Conservation (phyloP, 1,284 basidiomycete genomes). For the Serendipita sp. region DNA sequence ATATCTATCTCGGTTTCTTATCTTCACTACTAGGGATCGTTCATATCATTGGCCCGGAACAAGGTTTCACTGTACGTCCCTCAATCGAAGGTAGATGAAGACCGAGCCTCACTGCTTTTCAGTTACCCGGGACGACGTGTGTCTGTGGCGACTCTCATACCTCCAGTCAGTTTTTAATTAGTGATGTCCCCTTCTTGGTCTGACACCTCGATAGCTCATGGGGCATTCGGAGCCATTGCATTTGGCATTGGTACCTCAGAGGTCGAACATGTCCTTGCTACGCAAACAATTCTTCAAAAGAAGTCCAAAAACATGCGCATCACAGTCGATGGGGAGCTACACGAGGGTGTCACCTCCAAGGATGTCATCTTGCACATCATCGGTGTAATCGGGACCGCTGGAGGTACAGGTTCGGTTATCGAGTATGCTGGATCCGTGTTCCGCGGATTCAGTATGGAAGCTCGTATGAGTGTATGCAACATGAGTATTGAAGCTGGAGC, state of each 20-base stretch:
- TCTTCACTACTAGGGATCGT: slow-evolving; percentile 56
- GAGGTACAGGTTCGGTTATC: slow-evolving; percentile 85
- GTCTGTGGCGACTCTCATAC: slow-evolving; percentile 96
- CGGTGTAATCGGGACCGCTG: slow-evolving; percentile 86
- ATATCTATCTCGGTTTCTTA: not conserved
- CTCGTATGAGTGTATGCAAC: slow-evolving; percentile 93
- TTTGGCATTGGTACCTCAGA: slow-evolving; percentile 96
- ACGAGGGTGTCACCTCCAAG: slow-evolving; percentile 84
- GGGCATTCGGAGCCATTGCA: slow-evolving; percentile 89
- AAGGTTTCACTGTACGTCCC: slow-evolving; percentile 72
- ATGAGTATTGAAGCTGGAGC: slow-evolving; percentile 97
- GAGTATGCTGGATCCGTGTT: slow-evolving; percentile 90
- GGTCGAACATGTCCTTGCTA: slow-evolving; percentile 93
- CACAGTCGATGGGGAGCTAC: slow-evolving; percentile 74
- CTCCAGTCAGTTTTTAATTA: slow-evolving; percentile 43
- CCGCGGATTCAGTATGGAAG: slow-evolving; percentile 86
- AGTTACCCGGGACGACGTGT: slow-evolving; percentile 89
- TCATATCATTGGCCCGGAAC: slow-evolving; percentile 91
- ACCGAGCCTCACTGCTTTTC: slow-evolving; percentile 8
- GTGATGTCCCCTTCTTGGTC: slow-evolving; percentile 7
- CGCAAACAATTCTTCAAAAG: slow-evolving; percentile 82
- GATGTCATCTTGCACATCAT: slow-evolving; percentile 93
- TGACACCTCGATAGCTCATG: slow-evolving; percentile 49
- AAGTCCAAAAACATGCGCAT: slow-evolving; percentile 96
- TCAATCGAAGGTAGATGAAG: not conserved